A percentile compares a stretch with the other conserved stretches of the same genome.
Evolutionary conservation across 2,329 filamentous ascomycete species (phyloP).

Genomic region (Hypoxylon sp.): DNA sequence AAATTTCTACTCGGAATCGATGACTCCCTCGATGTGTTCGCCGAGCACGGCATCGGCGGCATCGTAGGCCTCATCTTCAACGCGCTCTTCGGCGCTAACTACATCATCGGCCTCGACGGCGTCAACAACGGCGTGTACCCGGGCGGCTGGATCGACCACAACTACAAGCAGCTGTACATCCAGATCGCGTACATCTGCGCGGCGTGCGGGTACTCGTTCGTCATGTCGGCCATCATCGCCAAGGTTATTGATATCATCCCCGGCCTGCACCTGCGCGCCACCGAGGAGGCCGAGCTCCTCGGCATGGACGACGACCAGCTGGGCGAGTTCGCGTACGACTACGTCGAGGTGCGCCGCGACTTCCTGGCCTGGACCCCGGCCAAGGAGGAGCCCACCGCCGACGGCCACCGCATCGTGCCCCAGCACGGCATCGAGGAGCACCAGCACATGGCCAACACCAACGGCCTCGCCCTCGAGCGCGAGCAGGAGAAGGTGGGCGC

Average conservation of each 20-base stretch:
- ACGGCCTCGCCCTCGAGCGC: conserved; percentile 58
- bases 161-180: conserved; percentile 80
- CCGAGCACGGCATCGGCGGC: conserved; percentile 76
- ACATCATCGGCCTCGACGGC: conserved; percentile 80
- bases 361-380: conserved; percentile 89
- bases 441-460: conserved; percentile 71
- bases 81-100: conserved; percentile 75
- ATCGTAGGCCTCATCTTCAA: conserved; percentile 79
- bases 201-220: conserved; percentile 74
- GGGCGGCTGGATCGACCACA: conserved; percentile 81
- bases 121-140: conserved; percentile 73
- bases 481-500: conserved; percentile 51
- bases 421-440: conserved; percentile 80
- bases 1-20: conserved; percentile 74
- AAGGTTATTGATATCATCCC: conserved; percentile 80
- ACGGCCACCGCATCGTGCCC: conserved; percentile 70
- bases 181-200: conserved; percentile 82
- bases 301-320: conserved; percentile 93
- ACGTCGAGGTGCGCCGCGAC: conserved; percentile 88
- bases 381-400: conserved; percentile 70
- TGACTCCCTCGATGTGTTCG: conserved; percentile 78
- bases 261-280: conserved; percentile 82
- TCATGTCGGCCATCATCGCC: conserved; percentile 78
- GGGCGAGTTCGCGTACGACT: conserved; percentile 90
- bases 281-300: conserved; percentile 83